Evolutionary conservation across 1,139 yeast species (phyloP).

Genomic region (Debaryomyces sp.): DNA sequence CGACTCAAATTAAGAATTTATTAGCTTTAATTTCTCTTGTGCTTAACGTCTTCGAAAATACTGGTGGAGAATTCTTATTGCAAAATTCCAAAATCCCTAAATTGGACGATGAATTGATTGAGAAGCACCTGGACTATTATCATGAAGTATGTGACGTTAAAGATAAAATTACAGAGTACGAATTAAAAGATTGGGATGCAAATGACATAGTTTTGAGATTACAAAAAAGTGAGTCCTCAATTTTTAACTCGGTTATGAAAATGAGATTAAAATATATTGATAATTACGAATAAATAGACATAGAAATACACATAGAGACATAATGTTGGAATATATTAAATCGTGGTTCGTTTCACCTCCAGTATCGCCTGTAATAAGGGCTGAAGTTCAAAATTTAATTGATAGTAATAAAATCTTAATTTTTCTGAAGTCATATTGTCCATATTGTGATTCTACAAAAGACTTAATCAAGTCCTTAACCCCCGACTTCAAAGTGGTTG

Average conservation of each 20-base stretch:
- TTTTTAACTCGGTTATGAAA: conserved; percentile 28
- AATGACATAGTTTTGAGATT: conserved; percentile 46
- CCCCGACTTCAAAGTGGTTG: conserved; percentile 23
- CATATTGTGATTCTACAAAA: conserved; percentile 31
- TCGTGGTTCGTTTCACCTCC: conserved; percentile 20
- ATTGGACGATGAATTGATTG: conserved; percentile 28
- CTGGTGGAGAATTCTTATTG: conserved; percentile 40
- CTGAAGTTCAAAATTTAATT: conserved; percentile 22
- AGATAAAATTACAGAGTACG: conserved; percentile 32
- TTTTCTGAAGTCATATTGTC: conserved; percentile 31
- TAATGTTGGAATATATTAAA: conserved; percentile 18
- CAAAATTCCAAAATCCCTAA: conserved; percentile 50
- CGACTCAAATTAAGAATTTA: conserved; percentile 25
- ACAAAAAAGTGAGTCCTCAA: conserved; percentile 15
- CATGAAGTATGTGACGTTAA: conserved; percentile 25
- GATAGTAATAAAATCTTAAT: conserved; percentile 24
- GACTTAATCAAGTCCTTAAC: conserved; percentile 18
- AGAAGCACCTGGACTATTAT: conserved; percentile 25
- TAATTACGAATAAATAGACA: conserved; percentile 6
- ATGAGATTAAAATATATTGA: conserved; percentile 32
- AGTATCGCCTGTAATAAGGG: conserved; percentile 19
- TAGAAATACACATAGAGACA: conserved; percentile 1
- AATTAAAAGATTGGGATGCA: conserved; percentile 40
- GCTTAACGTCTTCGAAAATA: conserved; percentile 33
- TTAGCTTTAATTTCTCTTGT: conserved; percentile 33